Conservation (phyloP, 1,284 basidiomycete species). For the Ganoderma leucocontextum region DNA sequence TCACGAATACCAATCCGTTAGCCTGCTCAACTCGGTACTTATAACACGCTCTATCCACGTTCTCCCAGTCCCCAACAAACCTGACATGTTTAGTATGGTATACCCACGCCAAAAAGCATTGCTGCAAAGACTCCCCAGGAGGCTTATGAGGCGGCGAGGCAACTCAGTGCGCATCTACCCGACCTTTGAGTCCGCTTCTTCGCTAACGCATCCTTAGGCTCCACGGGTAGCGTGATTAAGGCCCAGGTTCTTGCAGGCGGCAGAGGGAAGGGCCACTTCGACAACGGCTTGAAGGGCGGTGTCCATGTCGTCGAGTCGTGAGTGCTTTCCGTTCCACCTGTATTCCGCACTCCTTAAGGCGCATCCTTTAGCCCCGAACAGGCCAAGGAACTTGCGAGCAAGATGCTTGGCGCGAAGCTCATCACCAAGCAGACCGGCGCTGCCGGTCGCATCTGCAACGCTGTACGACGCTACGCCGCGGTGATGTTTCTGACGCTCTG, state of each 20-base stretch:
- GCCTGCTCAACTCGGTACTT: conserved; percentile 90
- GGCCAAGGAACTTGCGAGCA: conserved; percentile 86
- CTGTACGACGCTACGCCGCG: conserved; percentile 59
- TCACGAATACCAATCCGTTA: conserved; percentile 98
- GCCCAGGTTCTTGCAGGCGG: conserved; percentile 99
- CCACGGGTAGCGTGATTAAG: conserved; percentile 89
- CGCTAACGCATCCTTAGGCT: conserved; percentile 52
- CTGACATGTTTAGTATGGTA: conserved; percentile 77
- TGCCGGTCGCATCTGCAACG: conserved; percentile 92
- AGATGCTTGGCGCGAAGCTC: conserved; percentile 96
- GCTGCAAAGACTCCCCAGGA: conserved; percentile 91
- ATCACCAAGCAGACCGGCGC: conserved; percentile 99
- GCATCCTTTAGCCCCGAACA: conserved; percentile 77
- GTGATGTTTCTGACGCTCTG: not conserved
- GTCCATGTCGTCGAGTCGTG: conserved; percentile 95
- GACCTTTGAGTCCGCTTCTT: conserved; percentile 5
- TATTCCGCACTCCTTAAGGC: conserved; percentile 1
- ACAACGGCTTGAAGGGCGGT: conserved; percentile 96
- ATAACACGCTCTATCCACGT: not conserved
- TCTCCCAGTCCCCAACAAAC: not conserved
- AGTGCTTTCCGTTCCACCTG: conserved; percentile 35
- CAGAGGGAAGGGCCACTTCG: conserved; percentile 97
- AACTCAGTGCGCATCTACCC: conserved; percentile 69
- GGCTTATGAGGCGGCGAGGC: conserved; percentile 89
- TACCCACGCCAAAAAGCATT: conserved; percentile 94